Evolutionary conservation across 2,329 filamentous ascomycete species (phyloP), one percentile per base, ranked within the genome.

Genomic region (Alternaria solani): DNA sequence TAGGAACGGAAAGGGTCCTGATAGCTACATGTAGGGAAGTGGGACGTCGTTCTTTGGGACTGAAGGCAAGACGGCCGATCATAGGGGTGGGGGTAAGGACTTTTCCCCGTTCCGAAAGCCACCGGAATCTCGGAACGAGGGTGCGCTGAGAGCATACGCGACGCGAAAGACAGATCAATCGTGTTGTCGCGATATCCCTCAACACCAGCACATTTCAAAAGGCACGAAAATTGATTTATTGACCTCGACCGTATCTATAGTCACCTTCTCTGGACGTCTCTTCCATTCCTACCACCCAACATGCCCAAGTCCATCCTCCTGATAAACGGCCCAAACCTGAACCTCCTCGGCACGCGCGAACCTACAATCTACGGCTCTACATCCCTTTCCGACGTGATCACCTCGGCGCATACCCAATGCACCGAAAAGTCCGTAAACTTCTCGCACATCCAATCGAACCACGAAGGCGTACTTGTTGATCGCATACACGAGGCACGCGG

Each of bases 321-420:
- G 66, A 88, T 93, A 81, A 93, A 93, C 78, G 91, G 91, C n/a
- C 90, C 91, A 32, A 94, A 94, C 77, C 88, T 94, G 69, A 93
- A 93, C 80, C 88, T 94, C 51, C 85, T 94, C 30, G 91, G 91
- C 36, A 89, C 87, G 12, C 85, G 91, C 23, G 91, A 94, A 75
- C 91, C 91, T 16, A 81, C 87, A 28, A 85, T 92, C 70, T 93
- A 94, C 80, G 91, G 91, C 72, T 83, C 81, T 62, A 88, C 87
- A 0, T 92, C 90, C 0, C 87, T 94, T 12, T 51, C 81, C 20
- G 86, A 91, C 65, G 84, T 94, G 16, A 82, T 87, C 47, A 60
- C 76, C 2, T 67, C 79, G 9, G 85, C 85, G 25, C 71, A 80
- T 49, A 62, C 79, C 0, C 87, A 89, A 61, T 87, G 86, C 32